phyloP scores from a whole-genome alignment of 257 asterid genomes.

The Solanum appendiculatum region DNA sequence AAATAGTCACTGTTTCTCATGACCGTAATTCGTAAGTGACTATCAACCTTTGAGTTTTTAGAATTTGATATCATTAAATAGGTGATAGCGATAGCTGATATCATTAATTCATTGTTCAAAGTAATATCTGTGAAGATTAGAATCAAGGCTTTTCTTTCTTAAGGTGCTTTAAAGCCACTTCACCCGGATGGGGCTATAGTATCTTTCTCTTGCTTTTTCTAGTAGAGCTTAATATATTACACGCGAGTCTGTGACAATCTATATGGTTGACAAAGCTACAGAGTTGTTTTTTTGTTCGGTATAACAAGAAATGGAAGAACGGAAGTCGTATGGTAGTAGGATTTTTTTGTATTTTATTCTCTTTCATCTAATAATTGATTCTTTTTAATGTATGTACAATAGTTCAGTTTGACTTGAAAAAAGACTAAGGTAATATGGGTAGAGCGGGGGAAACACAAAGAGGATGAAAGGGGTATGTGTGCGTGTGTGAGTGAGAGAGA shows the following conservation, averaged over 20 bases:
- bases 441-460: neutral
- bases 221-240: neutral
- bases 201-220: neutral
- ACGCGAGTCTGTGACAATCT: neutral
- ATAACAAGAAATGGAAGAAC: no score
- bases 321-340: neutral
- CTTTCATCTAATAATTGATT: neutral
- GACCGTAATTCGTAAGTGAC: constrained; percentile 96
- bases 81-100: neutral
- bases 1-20: constrained; percentile 93
- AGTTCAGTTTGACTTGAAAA: neutral
- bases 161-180: neutral
- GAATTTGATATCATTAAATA: neutral
- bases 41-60: neutral
- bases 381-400: neutral
- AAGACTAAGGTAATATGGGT: neutral
- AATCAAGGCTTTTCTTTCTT: neutral
- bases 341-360: neutral
- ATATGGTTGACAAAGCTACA: neutral
- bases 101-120: neutral
- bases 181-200: neutral
- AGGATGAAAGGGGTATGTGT: neutral
- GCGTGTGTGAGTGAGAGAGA: neutral
- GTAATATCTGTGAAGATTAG: neutral
- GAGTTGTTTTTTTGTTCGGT: neutral